phyloP scores from a whole-genome alignment of 2,329 filamentous ascomycete genomes.

The Botrytis galanthina region DNA sequence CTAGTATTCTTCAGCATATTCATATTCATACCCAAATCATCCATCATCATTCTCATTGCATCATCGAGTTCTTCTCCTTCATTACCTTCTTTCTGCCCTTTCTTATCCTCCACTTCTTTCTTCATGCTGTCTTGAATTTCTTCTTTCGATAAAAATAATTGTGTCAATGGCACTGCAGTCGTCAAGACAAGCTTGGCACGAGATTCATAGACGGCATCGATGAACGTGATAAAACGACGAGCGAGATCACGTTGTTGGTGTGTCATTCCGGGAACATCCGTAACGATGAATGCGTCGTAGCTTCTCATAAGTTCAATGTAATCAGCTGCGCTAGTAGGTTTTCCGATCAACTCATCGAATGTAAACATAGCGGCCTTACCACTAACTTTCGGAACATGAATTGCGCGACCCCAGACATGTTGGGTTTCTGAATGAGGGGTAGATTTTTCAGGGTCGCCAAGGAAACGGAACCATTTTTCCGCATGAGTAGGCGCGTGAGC shows the following conservation, averaged over 20 bases:
- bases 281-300: conserved; percentile 91
- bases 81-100: conserved; percentile 41
- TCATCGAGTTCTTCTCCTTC: conserved; percentile 51
- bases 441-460: conserved; percentile 69
- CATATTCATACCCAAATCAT: conserved; percentile 83
- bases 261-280: conserved; percentile 89
- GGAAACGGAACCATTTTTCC: conserved; percentile 92
- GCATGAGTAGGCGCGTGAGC: conserved; percentile 74
- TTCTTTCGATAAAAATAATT: conserved; percentile 77
- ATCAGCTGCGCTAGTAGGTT: conserved; percentile 87
- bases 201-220: conserved; percentile 91
- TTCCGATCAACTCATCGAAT: conserved; percentile 87
- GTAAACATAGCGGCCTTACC: conserved; percentile 87
- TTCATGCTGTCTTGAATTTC: conserved; percentile 63
- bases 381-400: conserved; percentile 81
- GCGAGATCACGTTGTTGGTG: conserved; percentile 82
- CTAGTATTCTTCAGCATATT: conserved; percentile 78
- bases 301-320: conserved; percentile 87
- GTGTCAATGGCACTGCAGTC: conserved; percentile 76
- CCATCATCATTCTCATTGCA: conserved; percentile 77
- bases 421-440: conserved; percentile 77
- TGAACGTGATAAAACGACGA: conserved; percentile 92
- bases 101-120: conserved; percentile 43
- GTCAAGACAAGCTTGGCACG: conserved; percentile 95
- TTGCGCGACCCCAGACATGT: conserved; percentile 88